Percentiles rank a stretch among this genome's conserved stretches.
These are phyloP conservation scores for Trypanosoma boissoni DNA, from an alignment of 208 protist genomes.

Conservation along the genomic window DNA sequence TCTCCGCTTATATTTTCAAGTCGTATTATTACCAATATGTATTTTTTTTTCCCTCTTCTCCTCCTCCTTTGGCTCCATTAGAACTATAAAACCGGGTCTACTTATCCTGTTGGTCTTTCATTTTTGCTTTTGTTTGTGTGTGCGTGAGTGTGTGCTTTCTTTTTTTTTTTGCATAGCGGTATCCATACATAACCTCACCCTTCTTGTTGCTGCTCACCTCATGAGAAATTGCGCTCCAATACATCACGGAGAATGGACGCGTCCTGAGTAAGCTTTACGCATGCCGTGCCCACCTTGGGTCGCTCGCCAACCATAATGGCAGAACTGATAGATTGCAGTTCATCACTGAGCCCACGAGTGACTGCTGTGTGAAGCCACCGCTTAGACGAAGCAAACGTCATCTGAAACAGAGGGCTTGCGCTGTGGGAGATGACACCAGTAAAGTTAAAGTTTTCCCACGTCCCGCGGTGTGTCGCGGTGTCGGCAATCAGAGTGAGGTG, in stretches of 20 bases:
- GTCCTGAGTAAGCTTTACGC: slow-evolving; percentile 57
- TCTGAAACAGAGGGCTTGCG: slow-evolving; percentile 89
- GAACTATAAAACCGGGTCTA: no score
- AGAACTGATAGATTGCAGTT: slow-evolving; percentile 78
- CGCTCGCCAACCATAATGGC: slow-evolving; percentile 91
- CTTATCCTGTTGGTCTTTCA: slow-evolving; percentile 6
- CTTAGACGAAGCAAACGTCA: slow-evolving; percentile 89
- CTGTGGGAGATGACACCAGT: slow-evolving; percentile 83
- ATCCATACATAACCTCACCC: background rate
- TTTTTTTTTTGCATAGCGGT: background rate
- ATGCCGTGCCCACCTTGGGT: slow-evolving; percentile 83
- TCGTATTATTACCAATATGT: no score
- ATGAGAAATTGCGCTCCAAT: slow-evolving; percentile 62
- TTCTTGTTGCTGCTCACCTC: background rate
- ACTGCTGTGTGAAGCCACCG: slow-evolving; percentile 83
- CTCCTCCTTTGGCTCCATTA: no score
- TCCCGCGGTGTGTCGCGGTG: slow-evolving; percentile 80
- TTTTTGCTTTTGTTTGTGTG: slow-evolving; percentile 3
- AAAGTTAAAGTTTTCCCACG: slow-evolving; percentile 90
- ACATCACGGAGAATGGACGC: slow-evolving; percentile 62
- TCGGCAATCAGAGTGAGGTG: slow-evolving; percentile 90
- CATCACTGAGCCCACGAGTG: slow-evolving; percentile 72
- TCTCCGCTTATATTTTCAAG: no score
- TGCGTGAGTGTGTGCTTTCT: no score
- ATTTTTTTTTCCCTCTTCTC: no score